Conservation (phyloP, 2,329 filamentous ascomycete species). For the Fusarium sp. region DNA sequence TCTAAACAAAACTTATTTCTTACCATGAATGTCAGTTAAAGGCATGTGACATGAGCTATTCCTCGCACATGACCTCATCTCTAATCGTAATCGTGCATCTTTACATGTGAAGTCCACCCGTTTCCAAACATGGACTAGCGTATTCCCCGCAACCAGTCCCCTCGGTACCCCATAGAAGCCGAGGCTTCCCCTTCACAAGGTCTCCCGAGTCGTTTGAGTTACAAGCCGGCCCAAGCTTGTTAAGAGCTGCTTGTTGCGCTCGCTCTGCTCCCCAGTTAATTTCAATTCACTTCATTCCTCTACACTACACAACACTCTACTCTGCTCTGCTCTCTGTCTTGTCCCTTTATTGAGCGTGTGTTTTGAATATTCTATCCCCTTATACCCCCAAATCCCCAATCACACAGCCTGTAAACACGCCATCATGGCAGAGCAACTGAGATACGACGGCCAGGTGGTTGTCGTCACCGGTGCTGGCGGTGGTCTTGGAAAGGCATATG, state of each 20-base stretch:
- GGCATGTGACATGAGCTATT: slow-evolving; percentile 40
- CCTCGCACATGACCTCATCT: slow-evolving; percentile 51
- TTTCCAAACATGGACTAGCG: slow-evolving; percentile 47
- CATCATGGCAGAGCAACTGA: slow-evolving; percentile 77
- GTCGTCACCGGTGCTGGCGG: slow-evolving; percentile 87
- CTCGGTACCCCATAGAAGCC: slow-evolving; percentile 53
- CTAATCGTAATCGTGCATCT: slow-evolving; percentile 10
- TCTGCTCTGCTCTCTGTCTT: slow-evolving; percentile 14
- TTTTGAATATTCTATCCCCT: slow-evolving; percentile 3
- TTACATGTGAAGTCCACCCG: slow-evolving; percentile 52
- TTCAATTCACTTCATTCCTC: slow-evolving; percentile 12
- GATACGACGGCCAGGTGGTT: slow-evolving; percentile 88
- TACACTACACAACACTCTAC: not conserved
- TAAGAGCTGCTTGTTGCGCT: slow-evolving; percentile 47
- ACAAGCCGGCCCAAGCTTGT: slow-evolving; percentile 47
- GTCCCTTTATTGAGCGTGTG: slow-evolving; percentile 38
- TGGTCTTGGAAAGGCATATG: slow-evolving; percentile 85
- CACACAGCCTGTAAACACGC: slow-evolving; percentile 36
- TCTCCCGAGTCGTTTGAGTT: slow-evolving; percentile 30
- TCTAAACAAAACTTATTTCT: not conserved
- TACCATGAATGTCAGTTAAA: not conserved
- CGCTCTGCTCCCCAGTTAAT: slow-evolving; percentile 15
- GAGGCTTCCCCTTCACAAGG: slow-evolving; percentile 51
- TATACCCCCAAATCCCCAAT: slow-evolving; percentile 32
- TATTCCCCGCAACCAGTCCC: slow-evolving; percentile 46